Evolutionary conservation across 305 asterid genomes (phyloP).

Genomic region (Fraxinus nigra): DNA sequence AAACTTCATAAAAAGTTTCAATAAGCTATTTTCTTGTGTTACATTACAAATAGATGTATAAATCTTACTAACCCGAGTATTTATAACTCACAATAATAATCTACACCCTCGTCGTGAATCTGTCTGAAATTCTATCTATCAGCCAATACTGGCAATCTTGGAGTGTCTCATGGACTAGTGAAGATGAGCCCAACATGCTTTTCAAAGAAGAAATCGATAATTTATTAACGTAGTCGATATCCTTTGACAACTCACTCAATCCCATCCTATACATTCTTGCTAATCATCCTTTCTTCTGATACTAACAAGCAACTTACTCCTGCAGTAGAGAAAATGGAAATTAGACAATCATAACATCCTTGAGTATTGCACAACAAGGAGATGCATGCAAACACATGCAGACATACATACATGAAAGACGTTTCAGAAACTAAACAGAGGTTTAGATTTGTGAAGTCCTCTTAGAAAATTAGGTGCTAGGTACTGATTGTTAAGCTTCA

Average conservation of each 20-base stretch:
- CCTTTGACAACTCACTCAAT: slow-evolving; percentile 16
- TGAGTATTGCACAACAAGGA: neutral
- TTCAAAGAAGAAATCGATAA: neutral
- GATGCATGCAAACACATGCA: neutral
- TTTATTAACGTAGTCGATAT: neutral
- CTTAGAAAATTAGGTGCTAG: neutral
- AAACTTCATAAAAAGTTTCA: neutral
- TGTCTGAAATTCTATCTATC: neutral
- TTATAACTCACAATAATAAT: slow-evolving; percentile 11
- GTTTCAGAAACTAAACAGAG: neutral
- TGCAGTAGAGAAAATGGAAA: slow-evolving; percentile 21
- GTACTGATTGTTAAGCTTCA: neutral
- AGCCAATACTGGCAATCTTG: neutral
- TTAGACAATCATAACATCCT: neutral
- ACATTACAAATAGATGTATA: neutral
- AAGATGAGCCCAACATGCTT: neutral
- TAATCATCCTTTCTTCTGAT: slow-evolving; percentile 20
- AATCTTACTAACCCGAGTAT: neutral
- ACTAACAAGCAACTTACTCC: slow-evolving; percentile 36
- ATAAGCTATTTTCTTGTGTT: neutral
- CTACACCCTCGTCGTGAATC: slow-evolving; percentile 6
- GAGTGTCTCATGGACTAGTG: slow-evolving; percentile 2
- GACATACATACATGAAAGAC: neutral
- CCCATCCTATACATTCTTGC: slow-evolving; percentile 19
- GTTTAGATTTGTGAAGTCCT: neutral